phyloP scores from a whole-genome alignment of 768 basidiomycete genomes.

The Gelatoporia subvermispora region DNA sequence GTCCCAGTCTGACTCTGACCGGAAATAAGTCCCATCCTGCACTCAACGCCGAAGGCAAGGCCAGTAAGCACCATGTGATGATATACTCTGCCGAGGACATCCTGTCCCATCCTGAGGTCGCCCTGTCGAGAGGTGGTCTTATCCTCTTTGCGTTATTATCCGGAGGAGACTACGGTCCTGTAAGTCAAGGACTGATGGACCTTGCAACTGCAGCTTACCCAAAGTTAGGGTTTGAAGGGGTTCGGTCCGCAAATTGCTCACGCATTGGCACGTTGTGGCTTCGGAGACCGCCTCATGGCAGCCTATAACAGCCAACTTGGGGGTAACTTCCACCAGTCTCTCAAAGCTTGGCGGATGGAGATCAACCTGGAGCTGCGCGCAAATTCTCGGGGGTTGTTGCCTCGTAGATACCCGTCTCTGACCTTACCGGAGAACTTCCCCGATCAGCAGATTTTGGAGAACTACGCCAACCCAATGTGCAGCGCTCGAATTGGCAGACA shows the following conservation, averaged over 20 bases:
- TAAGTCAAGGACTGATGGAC: slow-evolving; percentile 4
- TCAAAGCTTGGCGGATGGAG: slow-evolving; percentile 19
- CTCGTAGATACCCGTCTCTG: slow-evolving; percentile 7
- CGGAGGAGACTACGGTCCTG: slow-evolving; percentile 33
- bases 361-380: slow-evolving; percentile 23
- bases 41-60: slow-evolving; percentile 20
- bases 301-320: slow-evolving; percentile 12
- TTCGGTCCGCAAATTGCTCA: slow-evolving; percentile 18
- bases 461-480: slow-evolving; percentile 19
- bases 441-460: slow-evolving; percentile 13
- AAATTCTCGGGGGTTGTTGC: slow-evolving; percentile 18
- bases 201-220: background rate
- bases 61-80: slow-evolving; percentile 18
- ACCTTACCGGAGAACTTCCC: slow-evolving; percentile 18
- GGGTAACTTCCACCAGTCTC: slow-evolving; percentile 12
- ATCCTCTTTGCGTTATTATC: slow-evolving; percentile 29
- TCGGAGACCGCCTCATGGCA: slow-evolving; percentile 21
- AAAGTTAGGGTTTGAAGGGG: slow-evolving; percentile 14
- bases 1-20: slow-evolving; percentile 16
- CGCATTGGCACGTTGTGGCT: slow-evolving; percentile 22
- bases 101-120: slow-evolving; percentile 15
- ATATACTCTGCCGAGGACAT: slow-evolving; percentile 22
- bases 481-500: slow-evolving; percentile 11
- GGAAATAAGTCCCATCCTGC: slow-evolving; percentile 25
- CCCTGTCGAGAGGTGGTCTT: slow-evolving; percentile 25